These are phyloP conservation scores for Fusarium torreyae DNA, from an alignment of 2,329 filamentous ascomycete genomes.

Conservation along the genomic window DNA sequence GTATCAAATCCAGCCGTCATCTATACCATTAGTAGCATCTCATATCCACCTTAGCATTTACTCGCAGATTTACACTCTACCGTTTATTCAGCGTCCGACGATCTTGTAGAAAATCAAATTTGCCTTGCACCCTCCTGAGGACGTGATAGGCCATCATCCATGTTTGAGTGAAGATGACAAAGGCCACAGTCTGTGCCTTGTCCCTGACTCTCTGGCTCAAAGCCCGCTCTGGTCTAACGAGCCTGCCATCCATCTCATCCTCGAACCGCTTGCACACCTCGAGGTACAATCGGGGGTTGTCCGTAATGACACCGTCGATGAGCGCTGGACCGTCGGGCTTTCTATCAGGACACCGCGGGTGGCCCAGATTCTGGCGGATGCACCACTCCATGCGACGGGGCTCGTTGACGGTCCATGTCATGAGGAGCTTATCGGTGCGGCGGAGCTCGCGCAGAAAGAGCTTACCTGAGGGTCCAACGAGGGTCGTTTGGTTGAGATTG, in stretches of 20 bases:
- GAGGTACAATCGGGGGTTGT: conserved; percentile 80
- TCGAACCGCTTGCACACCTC: conserved; percentile 67
- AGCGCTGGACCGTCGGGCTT: conserved; percentile 32
- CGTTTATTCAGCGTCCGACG: conserved; percentile 34
- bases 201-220: conserved; percentile 32
- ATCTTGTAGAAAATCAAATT: conserved; percentile 50
- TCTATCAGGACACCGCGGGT: conserved; percentile 51
- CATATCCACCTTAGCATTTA: neutral
- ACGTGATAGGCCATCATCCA: conserved; percentile 46
- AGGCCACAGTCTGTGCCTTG: conserved; percentile 35
- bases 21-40: conserved; percentile 8
- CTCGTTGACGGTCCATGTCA: conserved; percentile 91
- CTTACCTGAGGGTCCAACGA: conserved; percentile 77
- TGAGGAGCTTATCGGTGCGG: conserved; percentile 69
- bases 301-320: conserved; percentile 88
- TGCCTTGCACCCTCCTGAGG: conserved; percentile 48
- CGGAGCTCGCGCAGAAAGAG: conserved; percentile 75
- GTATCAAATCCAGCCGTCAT: neutral
- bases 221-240: conserved; percentile 17
- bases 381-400: conserved; percentile 86
- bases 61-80: conserved; percentile 6
- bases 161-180: conserved; percentile 40
- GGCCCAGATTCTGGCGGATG: conserved; percentile 61
- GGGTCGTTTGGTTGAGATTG: conserved; percentile 79
- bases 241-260: conserved; percentile 53